Evolutionary conservation across 352 stramenopile species (phyloP), one percentile per base, ranked within the genome.

Genomic region (Phytopythium oedochilum): DNA sequence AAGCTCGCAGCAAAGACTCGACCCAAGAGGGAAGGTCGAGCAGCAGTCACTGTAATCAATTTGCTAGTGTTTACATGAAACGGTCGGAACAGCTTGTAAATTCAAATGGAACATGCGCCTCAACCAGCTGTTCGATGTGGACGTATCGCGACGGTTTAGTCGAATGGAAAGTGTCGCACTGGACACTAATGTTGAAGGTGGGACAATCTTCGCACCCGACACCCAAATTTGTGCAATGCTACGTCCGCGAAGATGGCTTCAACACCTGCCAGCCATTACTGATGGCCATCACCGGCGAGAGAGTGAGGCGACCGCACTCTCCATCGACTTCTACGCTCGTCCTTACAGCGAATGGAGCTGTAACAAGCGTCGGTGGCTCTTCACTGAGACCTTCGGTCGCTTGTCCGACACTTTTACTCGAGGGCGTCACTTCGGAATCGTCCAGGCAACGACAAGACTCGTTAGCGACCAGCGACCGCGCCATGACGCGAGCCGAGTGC

Each of bases 401-500:
- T 2, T 4, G 7, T 43, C 5, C 12, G 4, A 18, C 22, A 23
- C 42, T 47, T 47, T 15, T 47, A 10, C 2, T 28, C 12, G 23
- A 4, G 3, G 22, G 5, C 42, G n/a, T 47, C 42, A 47, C 42
- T 32, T 47, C 11, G 22, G 12, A 31, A 47, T 47, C 44, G 11
- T 14, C 26, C 6, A 17, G 25, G n/a, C 28, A 23, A 7, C 44
- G 18, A 9, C 12, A 17, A 50, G 22, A 23, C 29, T 34, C 29
- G 29, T 11, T 10, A 10, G 39, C 17, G 43, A 31, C 43, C 11
- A 48, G 11, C 18, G 26, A 20, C 20, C 8, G 12, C 0, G 15
- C 26, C 25, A 74, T 74, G 66, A 74, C 59, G 29, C 66, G 66
- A 35, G 55, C 59, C 31, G 62, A 71, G 53, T 71, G 66, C 32